These are phyloP conservation scores for Trichoderma simmonsii DNA, from an alignment of 2,329 filamentous ascomycete genomes.

Conservation along the genomic window DNA sequence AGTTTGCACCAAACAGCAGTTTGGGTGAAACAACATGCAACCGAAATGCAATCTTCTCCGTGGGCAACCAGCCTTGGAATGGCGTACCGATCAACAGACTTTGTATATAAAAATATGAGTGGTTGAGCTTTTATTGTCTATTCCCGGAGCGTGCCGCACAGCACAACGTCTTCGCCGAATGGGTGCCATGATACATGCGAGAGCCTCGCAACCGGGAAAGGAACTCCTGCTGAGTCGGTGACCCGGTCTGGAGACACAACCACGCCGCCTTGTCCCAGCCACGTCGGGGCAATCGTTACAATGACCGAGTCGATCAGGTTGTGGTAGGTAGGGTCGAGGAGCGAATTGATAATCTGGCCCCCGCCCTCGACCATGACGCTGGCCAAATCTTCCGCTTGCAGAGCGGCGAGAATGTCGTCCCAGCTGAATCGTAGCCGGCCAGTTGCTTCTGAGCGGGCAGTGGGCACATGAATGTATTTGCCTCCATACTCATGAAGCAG, in stretches of 20 bases:
- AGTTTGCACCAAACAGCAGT: background rate
- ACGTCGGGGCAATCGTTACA: conserved; percentile 84
- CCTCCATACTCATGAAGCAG: conserved; percentile 51
- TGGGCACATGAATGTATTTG: conserved; percentile 44
- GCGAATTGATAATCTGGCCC: conserved; percentile 73
- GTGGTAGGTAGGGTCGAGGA: conserved; percentile 63
- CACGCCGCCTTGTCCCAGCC: conserved; percentile 81
- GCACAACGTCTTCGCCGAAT: conserved; percentile 77
- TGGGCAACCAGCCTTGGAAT: background rate
- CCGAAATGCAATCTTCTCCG: background rate
- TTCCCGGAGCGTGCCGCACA: conserved; percentile 62
- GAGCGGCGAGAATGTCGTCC: conserved; percentile 57
- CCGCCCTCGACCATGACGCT: conserved; percentile 95
- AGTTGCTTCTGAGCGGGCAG: conserved; percentile 34
- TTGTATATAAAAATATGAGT: background rate
- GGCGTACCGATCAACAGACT: background rate
- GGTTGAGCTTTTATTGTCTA: conserved; percentile 13
- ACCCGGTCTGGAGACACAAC: conserved; percentile 67
- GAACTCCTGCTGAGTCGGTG: conserved; percentile 46
- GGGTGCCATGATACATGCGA: conserved; percentile 69
- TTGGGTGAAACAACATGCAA: background rate
- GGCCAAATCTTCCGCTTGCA: conserved; percentile 58
- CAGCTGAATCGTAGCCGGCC: conserved; percentile 55
- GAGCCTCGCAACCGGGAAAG: conserved; percentile 62
- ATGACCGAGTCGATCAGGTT: conserved; percentile 73